Base-by-base conservation (phyloP, 495 filamentous ascomycete genomes). In the Penicillium dipodomyicola region DNA sequence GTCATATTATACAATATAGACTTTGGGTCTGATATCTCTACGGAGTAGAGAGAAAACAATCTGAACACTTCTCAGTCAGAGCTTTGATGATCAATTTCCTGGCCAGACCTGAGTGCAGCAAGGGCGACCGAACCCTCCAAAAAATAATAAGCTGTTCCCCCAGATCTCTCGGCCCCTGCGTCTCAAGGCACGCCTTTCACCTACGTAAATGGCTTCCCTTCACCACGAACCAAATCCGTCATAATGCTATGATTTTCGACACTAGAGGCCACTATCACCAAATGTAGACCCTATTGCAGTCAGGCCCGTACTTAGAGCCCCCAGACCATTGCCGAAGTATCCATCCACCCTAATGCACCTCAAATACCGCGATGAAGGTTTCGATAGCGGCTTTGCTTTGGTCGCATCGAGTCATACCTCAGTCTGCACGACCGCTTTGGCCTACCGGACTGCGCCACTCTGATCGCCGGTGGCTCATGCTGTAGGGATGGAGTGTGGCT, bases 371-470 rank as follows among this genome's bases (percentile, higher is more conserved):
- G 55, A 56, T 56, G 55, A 57, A 57, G 17, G 52, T 60, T 65
- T 64, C 51, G 55, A 51, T 64, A 55, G 61, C 61, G 52, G 32
- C 27, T 44, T 45, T 14, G 10, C 27, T 60, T 51, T 47, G 37
- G 65, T 67, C 49, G 40, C 54, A 67, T 50, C 44, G 57, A 60
- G 59, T 55, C 62, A 67, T 67, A 48, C 65, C 65, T 57, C 29
- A 43, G 19, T 35, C 23, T 35, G 48, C 37, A 23, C 40, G 6
- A 33, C 22, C 22, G 25, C 29, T 17, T 32, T 22, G 22, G 23
- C 15, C 17, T 30, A 11, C 15, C 43, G 0, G 37, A 11, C 20
- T 30, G 35, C 53, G 62, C 61, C 59, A 56, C 59, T 37, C 25
- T 43, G 51, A 20, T 35, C 56, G 6, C 11, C 17, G 25, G 59